These are phyloP conservation scores for Candida ulmi DNA, from an alignment of 805 yeast genomes.

Conservation along the genomic window DNA sequence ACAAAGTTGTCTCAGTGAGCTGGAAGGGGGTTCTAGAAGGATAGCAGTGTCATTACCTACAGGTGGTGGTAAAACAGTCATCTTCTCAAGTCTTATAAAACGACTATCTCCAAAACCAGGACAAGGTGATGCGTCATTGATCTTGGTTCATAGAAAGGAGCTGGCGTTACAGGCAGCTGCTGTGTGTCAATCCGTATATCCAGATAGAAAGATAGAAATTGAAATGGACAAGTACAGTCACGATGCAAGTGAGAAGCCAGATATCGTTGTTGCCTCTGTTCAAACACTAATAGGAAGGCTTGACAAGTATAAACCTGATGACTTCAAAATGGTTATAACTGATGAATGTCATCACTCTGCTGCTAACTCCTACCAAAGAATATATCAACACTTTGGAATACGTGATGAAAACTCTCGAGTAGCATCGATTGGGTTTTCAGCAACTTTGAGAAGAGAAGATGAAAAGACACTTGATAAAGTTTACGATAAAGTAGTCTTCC, in stretches of 20 bases:
- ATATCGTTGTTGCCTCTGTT: slow-evolving; percentile 74
- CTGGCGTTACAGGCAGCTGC: slow-evolving; percentile 63
- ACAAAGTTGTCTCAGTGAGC: slow-evolving; percentile 42
- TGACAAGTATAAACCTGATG: slow-evolving; percentile 44
- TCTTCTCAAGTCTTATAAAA: slow-evolving; percentile 56
- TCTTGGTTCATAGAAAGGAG: slow-evolving; percentile 80
- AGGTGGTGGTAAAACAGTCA: slow-evolving; percentile 92
- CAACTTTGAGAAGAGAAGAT: slow-evolving; percentile 80
- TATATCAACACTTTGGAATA: slow-evolving; percentile 48
- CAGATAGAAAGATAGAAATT: slow-evolving; percentile 47
- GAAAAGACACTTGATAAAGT: slow-evolving; percentile 48
- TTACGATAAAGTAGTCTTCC: slow-evolving; percentile 72
- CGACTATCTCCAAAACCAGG: slow-evolving; percentile 28
- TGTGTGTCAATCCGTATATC: slow-evolving; percentile 42
- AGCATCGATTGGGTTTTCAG: slow-evolving; percentile 78
- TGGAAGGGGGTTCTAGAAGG: slow-evolving; percentile 40
- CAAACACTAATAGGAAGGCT: slow-evolving; percentile 56
- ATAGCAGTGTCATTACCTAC: slow-evolving; percentile 87
- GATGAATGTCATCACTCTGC: slow-evolving; percentile 95
- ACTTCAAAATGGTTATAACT: slow-evolving; percentile 68
- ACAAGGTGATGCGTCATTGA: slow-evolving; percentile 35
- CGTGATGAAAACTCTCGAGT: slow-evolving; percentile 33
- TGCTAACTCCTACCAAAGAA: slow-evolving; percentile 55
- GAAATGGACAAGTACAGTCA: slow-evolving; percentile 57
- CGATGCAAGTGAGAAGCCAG: slow-evolving; percentile 39